Conservation (phyloP, 2,329 filamentous ascomycete species). For the Sordariomycetes sp. region DNA sequence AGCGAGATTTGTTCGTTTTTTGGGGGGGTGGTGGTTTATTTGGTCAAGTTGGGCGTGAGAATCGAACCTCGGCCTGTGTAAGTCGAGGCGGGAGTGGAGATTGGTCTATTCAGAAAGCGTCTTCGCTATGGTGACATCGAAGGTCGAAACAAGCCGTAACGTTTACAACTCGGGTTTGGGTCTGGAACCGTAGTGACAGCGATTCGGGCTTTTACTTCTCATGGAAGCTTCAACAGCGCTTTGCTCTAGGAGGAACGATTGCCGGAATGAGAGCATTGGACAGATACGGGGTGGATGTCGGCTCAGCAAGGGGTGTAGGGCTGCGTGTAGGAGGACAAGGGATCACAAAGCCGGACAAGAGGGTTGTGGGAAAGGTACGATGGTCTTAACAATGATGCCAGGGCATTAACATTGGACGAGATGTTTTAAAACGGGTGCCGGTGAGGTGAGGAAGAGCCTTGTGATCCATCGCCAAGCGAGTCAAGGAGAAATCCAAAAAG, state of each 20-base stretch:
- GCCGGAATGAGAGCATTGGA: conserved; percentile 2
- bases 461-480: neutral
- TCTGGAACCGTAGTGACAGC: neutral
- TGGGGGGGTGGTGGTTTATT: neutral
- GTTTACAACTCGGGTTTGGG: conserved; percentile 1
- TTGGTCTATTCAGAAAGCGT: neutral
- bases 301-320: neutral
- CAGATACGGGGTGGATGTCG: neutral
- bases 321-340: neutral
- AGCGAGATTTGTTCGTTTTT: neutral
- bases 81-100: conserved; percentile 1
- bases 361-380: neutral
- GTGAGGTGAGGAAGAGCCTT: neutral
- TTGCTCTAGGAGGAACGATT: neutral
- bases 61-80: neutral
- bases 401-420: neutral
- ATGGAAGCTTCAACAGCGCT: conserved; percentile 1
- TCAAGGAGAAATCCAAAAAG: conserved; percentile 1
- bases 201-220: neutral
- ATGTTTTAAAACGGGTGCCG: neutral
- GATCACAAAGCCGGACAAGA: neutral
- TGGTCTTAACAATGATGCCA: neutral
- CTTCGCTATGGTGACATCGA: conserved; percentile 2
- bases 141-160: neutral
- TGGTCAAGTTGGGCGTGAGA: neutral